Evolutionary conservation across 306 rosid genomes (phyloP).

Genomic region (Dicorynia guianensis): DNA sequence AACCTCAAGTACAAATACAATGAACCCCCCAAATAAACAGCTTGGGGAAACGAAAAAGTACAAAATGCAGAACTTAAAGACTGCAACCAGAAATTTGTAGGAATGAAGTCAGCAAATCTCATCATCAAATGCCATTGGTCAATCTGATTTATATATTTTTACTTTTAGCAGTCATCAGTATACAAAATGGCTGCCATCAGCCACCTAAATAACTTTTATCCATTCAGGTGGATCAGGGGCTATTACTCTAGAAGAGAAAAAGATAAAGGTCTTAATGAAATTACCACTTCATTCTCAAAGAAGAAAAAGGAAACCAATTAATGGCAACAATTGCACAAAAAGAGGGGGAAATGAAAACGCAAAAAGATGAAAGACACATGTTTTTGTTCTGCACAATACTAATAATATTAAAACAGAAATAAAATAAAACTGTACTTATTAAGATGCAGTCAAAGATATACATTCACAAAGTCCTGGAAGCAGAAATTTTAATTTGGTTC

Average conservation of each 20-base stretch:
- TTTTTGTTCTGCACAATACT: slow-evolving; percentile 25
- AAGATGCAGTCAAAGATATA: neutral
- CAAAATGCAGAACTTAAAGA: slow-evolving; percentile 23
- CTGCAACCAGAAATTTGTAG: slow-evolving; percentile 32
- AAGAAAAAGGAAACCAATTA: no score
- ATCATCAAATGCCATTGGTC: slow-evolving; percentile 9
- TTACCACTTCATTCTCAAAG: neutral
- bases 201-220: neutral
- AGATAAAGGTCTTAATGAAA: neutral
- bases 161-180: neutral
- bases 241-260: neutral
- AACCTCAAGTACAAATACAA: neutral
- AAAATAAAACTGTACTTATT: slow-evolving; percentile 1
- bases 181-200: neutral
- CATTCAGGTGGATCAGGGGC: neutral
- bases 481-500: slow-evolving; percentile 18
- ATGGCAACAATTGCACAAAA: neutral
- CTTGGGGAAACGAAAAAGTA: slow-evolving; percentile 28
- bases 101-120: slow-evolving; percentile 18
- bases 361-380: slow-evolving; percentile 18
- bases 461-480: slow-evolving; percentile 33
- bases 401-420: slow-evolving; percentile 22
- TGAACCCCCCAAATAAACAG: slow-evolving; percentile 14
- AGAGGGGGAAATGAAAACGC: neutral
- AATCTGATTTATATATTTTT: neutral